Evolutionary conservation across 2,329 filamentous ascomycete genomes (phyloP), one percentile per base, ranked within the genome.

Genomic region (Fusarium udum): DNA sequence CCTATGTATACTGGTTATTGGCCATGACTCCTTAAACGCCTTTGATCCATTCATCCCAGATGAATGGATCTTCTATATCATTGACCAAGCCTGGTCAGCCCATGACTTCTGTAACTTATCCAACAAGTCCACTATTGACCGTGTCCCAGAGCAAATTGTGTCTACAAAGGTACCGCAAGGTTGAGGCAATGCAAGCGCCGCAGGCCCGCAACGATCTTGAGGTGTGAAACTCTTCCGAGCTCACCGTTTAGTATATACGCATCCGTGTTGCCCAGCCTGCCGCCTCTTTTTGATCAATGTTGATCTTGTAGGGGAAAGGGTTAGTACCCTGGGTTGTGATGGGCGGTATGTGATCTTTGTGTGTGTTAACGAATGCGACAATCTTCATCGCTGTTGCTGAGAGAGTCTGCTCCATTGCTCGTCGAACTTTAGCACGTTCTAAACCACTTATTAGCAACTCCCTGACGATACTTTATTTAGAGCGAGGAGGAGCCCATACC

Each of bases 291-390:
- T 94, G 94, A 79, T 97, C 96, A 67, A 98, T 90, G 69, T 92
- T 89, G 79, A 98, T 97, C 82, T 95, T 92, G 83, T 97, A 98
- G 2, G 95, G 95, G 79, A 98, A 99, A 0, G 96, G 95, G 81
- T 98, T 98, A 53, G 93, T 94, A 79, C 92, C 95, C 28, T 95
- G 96, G 14, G 95, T 97, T 73, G 95, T 98, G 78, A 98, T 98
- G 57, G 95, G 96, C 3, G 96, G 96, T 74, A 99, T 98, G 82
- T 98, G 96, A 79, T 97, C 94, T 81, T 97, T 97, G 83, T 98
- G 93, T 58, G 90, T 86, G 83, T 97, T 97, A 78, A 94, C 95
- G 61, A 93, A 92, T 71, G 91, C 92, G 76, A 98, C 90, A 77
- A 98, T 95, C 83, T 97, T 97, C 86, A 97, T 90, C 66, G 93